phyloP scores from a whole-genome alignment of 164 flowering plant genomes.

The Vitis rupestris region DNA sequence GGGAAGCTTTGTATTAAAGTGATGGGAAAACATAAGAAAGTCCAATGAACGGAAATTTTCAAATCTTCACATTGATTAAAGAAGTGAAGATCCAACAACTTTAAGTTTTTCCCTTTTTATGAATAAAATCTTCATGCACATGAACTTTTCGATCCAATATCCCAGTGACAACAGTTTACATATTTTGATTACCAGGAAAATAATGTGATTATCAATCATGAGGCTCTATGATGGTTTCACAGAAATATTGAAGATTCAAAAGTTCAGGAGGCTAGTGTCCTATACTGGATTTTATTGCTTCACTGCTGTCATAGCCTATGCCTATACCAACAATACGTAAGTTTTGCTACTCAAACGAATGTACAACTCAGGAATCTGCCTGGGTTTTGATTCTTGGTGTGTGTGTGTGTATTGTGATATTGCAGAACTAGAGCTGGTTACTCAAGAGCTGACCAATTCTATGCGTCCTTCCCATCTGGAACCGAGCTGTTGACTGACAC shows the following conservation, averaged over 20 bases:
- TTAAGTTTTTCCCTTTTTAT: too few relatives aligned
- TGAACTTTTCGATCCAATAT: too few relatives aligned
- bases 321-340: constrained; percentile 81
- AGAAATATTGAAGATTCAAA: constrained; percentile 71
- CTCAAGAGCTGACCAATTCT: constrained; percentile 79
- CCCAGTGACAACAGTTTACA: too few relatives aligned
- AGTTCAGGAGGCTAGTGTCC: constrained; percentile 64
- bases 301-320: constrained; percentile 42
- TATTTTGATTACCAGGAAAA: too few relatives aligned
- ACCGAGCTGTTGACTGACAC: constrained; percentile 76
- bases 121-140: too few relatives aligned
- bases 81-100: too few relatives aligned
- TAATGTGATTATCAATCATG: constrained; percentile 20
- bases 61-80: too few relatives aligned
- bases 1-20: too few relatives aligned
- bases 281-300: constrained; percentile 74
- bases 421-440: constrained; percentile 91
- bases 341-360: constrained; percentile 15
- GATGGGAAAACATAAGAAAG: too few relatives aligned
- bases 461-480: constrained; percentile 89
- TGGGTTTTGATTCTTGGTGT: background rate
- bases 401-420: constrained; percentile 6
- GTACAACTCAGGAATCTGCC: too few relatives aligned
- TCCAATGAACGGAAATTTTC: too few relatives aligned
- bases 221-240: constrained; percentile 39